Conservation (phyloP, 805 yeast species). For the Lachancea lanzarotensis region DNA sequence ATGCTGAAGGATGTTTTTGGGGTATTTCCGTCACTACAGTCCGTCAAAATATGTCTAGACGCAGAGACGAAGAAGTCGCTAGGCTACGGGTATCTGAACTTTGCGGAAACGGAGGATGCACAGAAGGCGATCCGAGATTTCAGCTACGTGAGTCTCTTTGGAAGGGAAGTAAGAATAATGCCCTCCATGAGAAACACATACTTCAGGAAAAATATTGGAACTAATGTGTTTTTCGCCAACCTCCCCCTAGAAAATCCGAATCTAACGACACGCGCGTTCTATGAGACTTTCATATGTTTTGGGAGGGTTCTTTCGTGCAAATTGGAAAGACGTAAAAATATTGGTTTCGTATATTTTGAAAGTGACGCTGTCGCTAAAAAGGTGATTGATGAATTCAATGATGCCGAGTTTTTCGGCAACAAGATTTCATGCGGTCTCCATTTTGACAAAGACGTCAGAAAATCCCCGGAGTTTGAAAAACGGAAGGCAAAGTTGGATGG, state of each 20-base stretch:
- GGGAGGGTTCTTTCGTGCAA: constrained; percentile 43
- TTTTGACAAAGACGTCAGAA: constrained; percentile 33
- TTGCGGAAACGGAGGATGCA: constrained; percentile 45
- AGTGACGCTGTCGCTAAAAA: constrained; percentile 29
- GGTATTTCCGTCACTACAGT: constrained; percentile 40
- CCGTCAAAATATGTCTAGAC: constrained; percentile 56
- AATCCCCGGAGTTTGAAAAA: constrained; percentile 29
- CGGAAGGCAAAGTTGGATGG: constrained; percentile 21
- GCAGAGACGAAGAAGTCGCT: constrained; percentile 49
- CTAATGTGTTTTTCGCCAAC: constrained; percentile 46
- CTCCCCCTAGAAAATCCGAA: constrained; percentile 30
- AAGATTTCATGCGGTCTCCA: constrained; percentile 37
- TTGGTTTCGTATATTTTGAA: constrained; percentile 38
- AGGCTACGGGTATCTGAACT: constrained; percentile 71
- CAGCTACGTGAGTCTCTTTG: constrained; percentile 40
- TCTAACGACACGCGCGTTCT: constrained; percentile 41
- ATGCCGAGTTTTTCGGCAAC: constrained; percentile 25
- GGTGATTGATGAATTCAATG: constrained; percentile 32
- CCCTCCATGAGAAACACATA: constrained; percentile 43
- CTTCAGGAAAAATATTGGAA: constrained; percentile 40
- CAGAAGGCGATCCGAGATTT: constrained; percentile 49
- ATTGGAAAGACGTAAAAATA: constrained; percentile 32
- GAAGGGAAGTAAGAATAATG: constrained; percentile 48
- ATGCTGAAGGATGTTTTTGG: constrained; percentile 40
- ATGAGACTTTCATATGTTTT: constrained; percentile 42